Base-by-base conservation (phyloP, 805 yeast species). In the Tetrapisispora taiwanensis region DNA sequence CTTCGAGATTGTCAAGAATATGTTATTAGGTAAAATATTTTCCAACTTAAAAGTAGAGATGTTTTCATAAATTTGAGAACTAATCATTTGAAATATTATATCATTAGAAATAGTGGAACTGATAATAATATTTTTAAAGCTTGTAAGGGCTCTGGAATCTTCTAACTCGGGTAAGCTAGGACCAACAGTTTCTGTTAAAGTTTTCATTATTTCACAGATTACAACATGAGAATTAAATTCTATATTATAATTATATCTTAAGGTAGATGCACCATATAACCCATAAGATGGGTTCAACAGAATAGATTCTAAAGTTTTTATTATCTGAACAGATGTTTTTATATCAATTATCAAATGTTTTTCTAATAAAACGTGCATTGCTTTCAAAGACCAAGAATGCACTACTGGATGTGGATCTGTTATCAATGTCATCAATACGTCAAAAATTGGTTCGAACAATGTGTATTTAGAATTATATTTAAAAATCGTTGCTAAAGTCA, bases 401-500 rank as follows among this genome's bases (percentile, higher is more conserved):
- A 92, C 88, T 1, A 76, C 66, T 0, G 96, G 95, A 57, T 89
- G 90, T 0, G 95, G 89, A 60, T 90, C 97, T 18, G 66, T 66
- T 4, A 80, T 60, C 26, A 90, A 68, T 14, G 84, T 79, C 32
- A 72, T 60, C 2, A 79, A 55, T 4, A 86, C 77, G 30, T 78
- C 78, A 45, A 73, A 68, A 3, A 81, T 73, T 4, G 74, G 56
- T 39, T 65, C 58, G 44, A 74, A 66, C 28, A 70, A 68, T 0
- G 67, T 56, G 2, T 43, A 39, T 13, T 65, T 59, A 0, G 73
- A 62, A 42, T 62, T 69, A 46, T 65, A 67, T 40, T 67, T 67
- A 43, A 69, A 69, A 22, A 76, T 66, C 3, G 73, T 60, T 8
- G 78, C 72, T 27, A 83, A 54, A 0, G 78, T 60, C 31, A 76